A percentile compares a stretch with the other conserved stretches of the same genome.
Conservation (phyloP, 345 rosid genomes). For the Crucihimalaya himalaica region DNA sequence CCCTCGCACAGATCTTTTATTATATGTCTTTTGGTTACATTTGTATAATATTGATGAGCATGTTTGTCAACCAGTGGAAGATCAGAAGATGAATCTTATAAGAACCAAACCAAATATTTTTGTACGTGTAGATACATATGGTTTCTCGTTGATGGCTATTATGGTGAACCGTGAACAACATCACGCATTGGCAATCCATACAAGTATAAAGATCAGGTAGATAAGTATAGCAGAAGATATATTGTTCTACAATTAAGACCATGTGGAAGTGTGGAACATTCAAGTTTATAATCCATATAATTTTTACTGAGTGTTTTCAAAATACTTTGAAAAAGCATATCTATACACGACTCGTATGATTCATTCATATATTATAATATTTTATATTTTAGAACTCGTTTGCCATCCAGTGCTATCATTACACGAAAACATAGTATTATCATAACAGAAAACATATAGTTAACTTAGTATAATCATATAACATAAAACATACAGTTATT, state of each 20-base stretch:
- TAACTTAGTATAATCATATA: constrained; percentile 12
- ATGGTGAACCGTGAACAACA: constrained; percentile 2
- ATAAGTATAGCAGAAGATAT: background rate
- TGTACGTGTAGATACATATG: background rate
- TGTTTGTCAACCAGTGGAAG: constrained; percentile 10
- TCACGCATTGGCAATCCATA: constrained; percentile 2
- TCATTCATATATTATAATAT: background rate
- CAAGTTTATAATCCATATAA: background rate
- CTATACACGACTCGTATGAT: background rate
- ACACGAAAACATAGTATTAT: constrained; percentile 7
- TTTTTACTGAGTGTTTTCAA: background rate
- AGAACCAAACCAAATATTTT: background rate
- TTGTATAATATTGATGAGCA: constrained; percentile 21
- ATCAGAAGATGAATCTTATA: constrained; percentile 17
- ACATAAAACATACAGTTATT: background rate
- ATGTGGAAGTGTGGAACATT: background rate
- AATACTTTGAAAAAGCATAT: background rate
- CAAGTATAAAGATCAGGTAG: background rate
- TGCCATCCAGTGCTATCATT: constrained; percentile 5
- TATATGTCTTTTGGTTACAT: constrained; percentile 4
- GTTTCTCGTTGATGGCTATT: constrained; percentile 15
- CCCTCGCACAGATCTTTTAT: background rate
- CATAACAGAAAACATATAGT: background rate
- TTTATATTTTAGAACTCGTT: background rate
- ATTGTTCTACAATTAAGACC: background rate